Evolutionary conservation across 345 rosid species (phyloP), one percentile per base, ranked within the genome.

Genomic region (Gossypioides kirkii): DNA sequence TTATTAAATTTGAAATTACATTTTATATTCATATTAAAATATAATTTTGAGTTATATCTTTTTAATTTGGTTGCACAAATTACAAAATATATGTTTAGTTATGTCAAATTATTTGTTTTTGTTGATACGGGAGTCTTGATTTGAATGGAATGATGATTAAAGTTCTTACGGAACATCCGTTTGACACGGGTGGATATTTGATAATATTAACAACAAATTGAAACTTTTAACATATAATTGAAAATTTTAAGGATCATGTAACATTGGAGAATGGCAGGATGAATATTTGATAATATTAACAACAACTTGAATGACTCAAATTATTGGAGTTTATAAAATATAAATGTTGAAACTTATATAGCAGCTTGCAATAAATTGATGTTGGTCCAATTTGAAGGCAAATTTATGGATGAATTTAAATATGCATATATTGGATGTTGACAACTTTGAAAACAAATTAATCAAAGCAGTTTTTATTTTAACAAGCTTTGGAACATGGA

Each of bases 191-290:
- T 82, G 86, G 77, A 42, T 52, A 61, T 75, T 74, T 45, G 75
- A 42, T 56, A 63, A 46, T 42, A 10, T 5, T 8, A 20, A 42
- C 4, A 12, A 71, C 4, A 43, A n/a, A 23, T 41, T 46, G 12
- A 28, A 47, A n/a, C n/a, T n/a, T n/a, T n/a, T n/a, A n/a, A n/a
- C 52, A 47, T 23, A 67, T 22, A 47, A 25, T 67, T 25, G 55
- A 23, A 67, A 65, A 46, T 23, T 32, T 22, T 3, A 45, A 60
- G 12, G 12, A 64, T 61, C 63, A 54, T 73, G 70, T 52, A 43
- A 42, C n/a, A 22, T 45, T 60, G 61, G 58, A 78, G 83, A 80
- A 80, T 83, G 86, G 81, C 82, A 80, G 78, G 64, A 76, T 83
- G 82, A 76, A 43, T 53, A 62, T 75, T 74, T 26, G 75, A 45